Evolutionary conservation across 805 yeast species (phyloP), one percentile per base, ranked within the genome.

Genomic region (Myxozyma sirexii): DNA sequence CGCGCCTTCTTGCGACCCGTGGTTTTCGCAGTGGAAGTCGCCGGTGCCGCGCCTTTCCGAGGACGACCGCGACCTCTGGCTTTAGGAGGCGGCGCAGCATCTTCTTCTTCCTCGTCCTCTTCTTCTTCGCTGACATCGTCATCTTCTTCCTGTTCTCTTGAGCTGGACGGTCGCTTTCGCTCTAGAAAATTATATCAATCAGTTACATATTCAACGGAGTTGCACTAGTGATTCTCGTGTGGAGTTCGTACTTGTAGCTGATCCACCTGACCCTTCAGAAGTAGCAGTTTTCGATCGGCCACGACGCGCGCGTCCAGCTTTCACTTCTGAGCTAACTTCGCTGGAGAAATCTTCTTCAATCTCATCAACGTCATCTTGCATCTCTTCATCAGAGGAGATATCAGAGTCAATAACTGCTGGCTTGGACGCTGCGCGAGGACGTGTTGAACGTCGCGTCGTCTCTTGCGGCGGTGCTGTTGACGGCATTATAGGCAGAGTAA

Each of bases 101-200:
- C 43, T 7, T 50, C 54, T 6, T 49, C 53, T 2, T 63, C 62
- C 4, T 48, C 50, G 17, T 45, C 58, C 6, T 49, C 65, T 17
- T 19, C 57, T n/a, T 58, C 63, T 23, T 23, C 56, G 15, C 21
- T 27, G 8, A 35, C 51, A 15, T 45, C 56, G 19, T 33, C 58
- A 8, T 19, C 38, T n/a, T 48, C 55, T 17, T 39, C 53, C 27
- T 47, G 39, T 7, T 38, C 39, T 7, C 27, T n/a, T n/a, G n/a
- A 52, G 15, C 8, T 27, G 13, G 38, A 29, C 1, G 29, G 42
- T 8, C 45, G 44, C 24, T 37, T 49, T 29, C 45, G 53, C 37
- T 49, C 51, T 47, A n/a, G 1, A 4, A 35, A 8, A 45, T 19
- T 1, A 2, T 24, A 17, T 13, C 19, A 26, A 26, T 44, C 6